A percentile compares a stretch with the other conserved stretches of the same genome.
Conservation (phyloP, 495 filamentous ascomycete species). For the Penicillium dipodomyicola region DNA sequence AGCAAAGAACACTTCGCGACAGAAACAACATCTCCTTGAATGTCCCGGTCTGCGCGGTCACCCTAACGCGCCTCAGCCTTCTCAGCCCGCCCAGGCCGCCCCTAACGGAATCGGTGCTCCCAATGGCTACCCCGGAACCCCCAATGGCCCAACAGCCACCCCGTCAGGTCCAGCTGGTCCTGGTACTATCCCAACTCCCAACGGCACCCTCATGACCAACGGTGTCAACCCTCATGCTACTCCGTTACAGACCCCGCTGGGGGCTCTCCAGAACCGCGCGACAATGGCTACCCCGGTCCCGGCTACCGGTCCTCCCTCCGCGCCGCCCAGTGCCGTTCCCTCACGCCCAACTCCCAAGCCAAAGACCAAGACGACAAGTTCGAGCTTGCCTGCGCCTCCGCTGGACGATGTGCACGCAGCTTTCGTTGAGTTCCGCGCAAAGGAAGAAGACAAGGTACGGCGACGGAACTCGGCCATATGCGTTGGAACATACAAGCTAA, state of each 20-base stretch:
- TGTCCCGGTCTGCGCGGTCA: constrained; percentile 52
- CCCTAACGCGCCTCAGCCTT: constrained; percentile 42
- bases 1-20: constrained; percentile 57
- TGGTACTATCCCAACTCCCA: constrained; percentile 39
- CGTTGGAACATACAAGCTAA: constrained; percentile 6
- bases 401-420: constrained; percentile 55
- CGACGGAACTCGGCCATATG: constrained; percentile 6
- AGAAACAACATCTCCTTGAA: constrained; percentile 56
- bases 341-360: constrained; percentile 44
- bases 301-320: constrained; percentile 29
- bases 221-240: constrained; percentile 47
- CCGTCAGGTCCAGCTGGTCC: constrained; percentile 35
- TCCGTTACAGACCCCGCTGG: constrained; percentile 45
- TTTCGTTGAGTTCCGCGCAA: constrained; percentile 56
- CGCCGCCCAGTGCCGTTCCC: constrained; percentile 31
- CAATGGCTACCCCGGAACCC: constrained; percentile 49
- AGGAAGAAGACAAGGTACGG: constrained; percentile 56
- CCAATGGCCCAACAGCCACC: constrained; percentile 39
- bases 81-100: constrained; percentile 38
- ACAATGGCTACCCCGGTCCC: constrained; percentile 41
- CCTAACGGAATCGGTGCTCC: constrained; percentile 45
- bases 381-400: constrained; percentile 45
- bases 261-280: constrained; percentile 39
- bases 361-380: constrained; percentile 39
- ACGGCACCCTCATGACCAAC: constrained; percentile 45